Conservation (phyloP, 2,329 filamentous ascomycete species). For the Rhynchosporium secalis region DNA sequence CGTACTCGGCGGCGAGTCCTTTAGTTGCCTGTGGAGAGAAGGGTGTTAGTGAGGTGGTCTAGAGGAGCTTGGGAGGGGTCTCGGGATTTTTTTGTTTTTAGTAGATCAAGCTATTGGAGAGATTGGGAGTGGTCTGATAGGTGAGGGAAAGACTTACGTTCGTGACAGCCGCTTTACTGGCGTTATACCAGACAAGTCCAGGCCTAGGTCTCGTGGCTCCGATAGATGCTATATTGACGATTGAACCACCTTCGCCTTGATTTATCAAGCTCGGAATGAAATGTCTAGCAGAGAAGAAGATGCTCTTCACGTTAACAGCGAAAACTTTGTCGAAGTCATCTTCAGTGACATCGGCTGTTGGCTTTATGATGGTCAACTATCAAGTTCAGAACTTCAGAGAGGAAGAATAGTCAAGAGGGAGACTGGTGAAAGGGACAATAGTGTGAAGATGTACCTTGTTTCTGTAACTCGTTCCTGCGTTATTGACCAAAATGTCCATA, state of each 20-base stretch:
- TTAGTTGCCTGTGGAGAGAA: slow-evolving; percentile 53
- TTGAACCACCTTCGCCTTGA: slow-evolving; percentile 56
- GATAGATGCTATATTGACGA: slow-evolving; percentile 67
- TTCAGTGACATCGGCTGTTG: slow-evolving; percentile 63
- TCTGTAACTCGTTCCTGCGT: slow-evolving; percentile 57
- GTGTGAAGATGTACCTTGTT: slow-evolving; percentile 48
- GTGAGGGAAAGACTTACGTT: slow-evolving; percentile 46
- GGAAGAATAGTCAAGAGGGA: background rate
- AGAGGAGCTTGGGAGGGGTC: no score
- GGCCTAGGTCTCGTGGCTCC: slow-evolving; percentile 62
- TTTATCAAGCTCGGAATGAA: slow-evolving; percentile 61
- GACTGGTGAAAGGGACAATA: background rate
- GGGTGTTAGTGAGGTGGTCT: background rate
- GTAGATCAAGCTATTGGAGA: background rate
- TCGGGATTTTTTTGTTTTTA: background rate
- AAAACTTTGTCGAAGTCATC: slow-evolving; percentile 67
- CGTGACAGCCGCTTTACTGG: slow-evolving; percentile 65
- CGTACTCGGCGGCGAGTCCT: slow-evolving; percentile 72
- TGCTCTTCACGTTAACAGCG: slow-evolving; percentile 67
- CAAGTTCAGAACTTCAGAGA: no score
- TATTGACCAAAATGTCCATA: slow-evolving; percentile 61
- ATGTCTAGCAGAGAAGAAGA: slow-evolving; percentile 59
- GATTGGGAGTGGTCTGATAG: slow-evolving; percentile 12
- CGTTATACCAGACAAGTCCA: slow-evolving; percentile 69
- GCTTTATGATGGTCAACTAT: slow-evolving; percentile 32